Evolutionary conservation across 192 early-diverging fungal species (phyloP), one percentile per base, ranked within the genome.

Genomic region (Backusella tuberculispora): DNA sequence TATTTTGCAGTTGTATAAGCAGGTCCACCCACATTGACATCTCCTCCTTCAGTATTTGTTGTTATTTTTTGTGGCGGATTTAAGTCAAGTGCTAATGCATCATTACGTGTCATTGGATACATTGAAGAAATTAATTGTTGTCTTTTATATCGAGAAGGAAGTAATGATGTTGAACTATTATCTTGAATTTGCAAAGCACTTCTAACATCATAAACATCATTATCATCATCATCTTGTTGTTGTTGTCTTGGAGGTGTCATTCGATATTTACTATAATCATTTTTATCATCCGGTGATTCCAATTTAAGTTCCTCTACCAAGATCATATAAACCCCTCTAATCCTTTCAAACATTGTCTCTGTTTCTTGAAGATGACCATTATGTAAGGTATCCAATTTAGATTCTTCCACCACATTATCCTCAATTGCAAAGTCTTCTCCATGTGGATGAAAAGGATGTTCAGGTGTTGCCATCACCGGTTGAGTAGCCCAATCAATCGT

Each of bases 401-500:
- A 37, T 0, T 29, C 19, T 10, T n/a, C 46, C 0, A 6, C 4
- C 14, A 48, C 1, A 9, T 21, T 53, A n/a, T 43, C 40, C 7
- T 47, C 14, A n/a, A 38, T 15, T 4, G 41, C 19, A 34, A 44
- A 66, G 0, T 12, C 45, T 10, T 69, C 21, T 1, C 17, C 5
- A n/a, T 26, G 15, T 4, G 43, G 29, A 15, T 69, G 68, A 17
- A 29, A 69, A 4, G 68, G 19, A 15, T 69, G 68, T 15, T 69
- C 68, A 17, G 69, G 75, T 42, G 77, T 42, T 0, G 78, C 42
- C 5, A 70, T 48, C 6, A 77, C 66, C 21, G 74, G 74, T 45
- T 86, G 75, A 26, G 73, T 80, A 1, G 80, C 66, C 88, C 88
- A 89, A 5, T 86, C 83, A 63, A 89, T 80, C 7, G 81, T 78